A percentile compares a stretch with the other conserved stretches of the same genome.
These are phyloP conservation scores for Juglanconis oblonga DNA, from an alignment of 2,329 filamentous ascomycete genomes.

Conservation along the genomic window DNA sequence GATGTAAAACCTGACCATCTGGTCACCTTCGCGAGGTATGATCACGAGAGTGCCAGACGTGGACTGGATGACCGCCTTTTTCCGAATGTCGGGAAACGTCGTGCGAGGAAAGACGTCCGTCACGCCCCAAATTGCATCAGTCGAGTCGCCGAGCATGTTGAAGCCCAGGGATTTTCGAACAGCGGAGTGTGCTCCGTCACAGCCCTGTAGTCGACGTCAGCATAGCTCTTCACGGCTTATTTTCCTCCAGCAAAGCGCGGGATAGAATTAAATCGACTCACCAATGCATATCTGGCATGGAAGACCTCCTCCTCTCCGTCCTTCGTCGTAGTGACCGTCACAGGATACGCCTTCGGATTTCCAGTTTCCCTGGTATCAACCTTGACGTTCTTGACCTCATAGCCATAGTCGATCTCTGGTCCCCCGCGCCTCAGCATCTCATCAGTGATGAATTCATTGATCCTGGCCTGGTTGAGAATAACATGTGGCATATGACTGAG, in stretches of 20 bases:
- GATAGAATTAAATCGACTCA: constrained; percentile 29
- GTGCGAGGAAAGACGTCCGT: constrained; percentile 56
- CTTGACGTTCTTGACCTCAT: constrained; percentile 45
- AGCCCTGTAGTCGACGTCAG: constrained; percentile 25
- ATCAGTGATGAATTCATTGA: constrained; percentile 52
- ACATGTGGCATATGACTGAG: constrained; percentile 54
- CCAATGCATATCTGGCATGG: constrained; percentile 49
- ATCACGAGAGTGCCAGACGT: constrained; percentile 54
- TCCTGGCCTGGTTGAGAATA: constrained; percentile 53
- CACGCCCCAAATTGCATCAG: constrained; percentile 55
- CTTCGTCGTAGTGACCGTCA: constrained; percentile 40
- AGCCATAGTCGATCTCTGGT: constrained; percentile 52
- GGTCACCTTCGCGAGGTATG: constrained; percentile 58
- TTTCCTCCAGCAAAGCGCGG: not conserved
- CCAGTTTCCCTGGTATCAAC: constrained; percentile 41
- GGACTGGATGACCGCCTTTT: constrained; percentile 53
- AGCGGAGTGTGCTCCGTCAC: constrained; percentile 49
- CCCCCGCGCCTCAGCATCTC: constrained; percentile 38
- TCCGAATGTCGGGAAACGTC: constrained; percentile 61
- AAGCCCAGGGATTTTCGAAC: constrained; percentile 50
- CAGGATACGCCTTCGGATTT: constrained; percentile 38
- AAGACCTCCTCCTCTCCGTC: constrained; percentile 38
- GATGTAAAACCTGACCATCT: constrained; percentile 60
- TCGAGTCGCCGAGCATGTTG: constrained; percentile 58
- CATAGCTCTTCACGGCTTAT: not conserved